Evolutionary conservation across 441 rosid genomes (phyloP).

Genomic region (Kokia cookei): DNA sequence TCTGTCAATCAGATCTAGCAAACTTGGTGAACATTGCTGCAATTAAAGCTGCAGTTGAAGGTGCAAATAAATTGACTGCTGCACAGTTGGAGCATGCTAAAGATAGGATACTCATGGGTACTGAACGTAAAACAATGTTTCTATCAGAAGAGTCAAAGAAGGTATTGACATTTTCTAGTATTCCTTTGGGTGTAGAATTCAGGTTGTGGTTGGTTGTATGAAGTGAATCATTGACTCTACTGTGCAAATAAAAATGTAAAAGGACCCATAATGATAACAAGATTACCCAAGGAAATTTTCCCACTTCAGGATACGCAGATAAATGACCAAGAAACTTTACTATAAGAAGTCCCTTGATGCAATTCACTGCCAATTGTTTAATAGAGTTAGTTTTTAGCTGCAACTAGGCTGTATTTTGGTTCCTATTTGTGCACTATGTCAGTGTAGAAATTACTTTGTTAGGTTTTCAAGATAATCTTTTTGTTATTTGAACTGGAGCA

Average conservation of each 20-base stretch:
- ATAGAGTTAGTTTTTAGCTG: not conserved
- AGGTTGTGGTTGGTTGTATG: not conserved
- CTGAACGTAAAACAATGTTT: slow-evolving; percentile 94
- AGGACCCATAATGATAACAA: not conserved
- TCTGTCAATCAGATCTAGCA: slow-evolving; percentile 67
- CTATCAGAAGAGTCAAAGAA: slow-evolving; percentile 92
- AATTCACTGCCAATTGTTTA: not conserved
- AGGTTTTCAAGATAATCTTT: not conserved
- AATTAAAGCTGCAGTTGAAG: slow-evolving; percentile 98
- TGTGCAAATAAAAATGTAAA: not conserved
- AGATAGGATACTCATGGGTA: slow-evolving; percentile 94
- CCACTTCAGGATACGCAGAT: too few species aligned
- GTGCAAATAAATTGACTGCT: slow-evolving; percentile 72
- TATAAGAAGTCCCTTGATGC: not conserved
- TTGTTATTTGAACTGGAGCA: slow-evolving; percentile 3
- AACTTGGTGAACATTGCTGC: slow-evolving; percentile 96
- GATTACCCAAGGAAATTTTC: not conserved
- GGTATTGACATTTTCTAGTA: slow-evolving; percentile 32
- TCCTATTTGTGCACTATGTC: not conserved
- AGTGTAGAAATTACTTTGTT: not conserved
- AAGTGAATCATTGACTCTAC: not conserved
- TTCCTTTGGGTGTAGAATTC: not conserved
- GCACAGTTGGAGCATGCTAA: slow-evolving; percentile 87
- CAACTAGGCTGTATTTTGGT: not conserved
- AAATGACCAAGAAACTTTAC: too few species aligned